A percentile compares a stretch with the other conserved stretches of the same genome.
phyloP scores from a whole-genome alignment of 1,139 yeast species.

The Saccharomyces pastorianus region DNA sequence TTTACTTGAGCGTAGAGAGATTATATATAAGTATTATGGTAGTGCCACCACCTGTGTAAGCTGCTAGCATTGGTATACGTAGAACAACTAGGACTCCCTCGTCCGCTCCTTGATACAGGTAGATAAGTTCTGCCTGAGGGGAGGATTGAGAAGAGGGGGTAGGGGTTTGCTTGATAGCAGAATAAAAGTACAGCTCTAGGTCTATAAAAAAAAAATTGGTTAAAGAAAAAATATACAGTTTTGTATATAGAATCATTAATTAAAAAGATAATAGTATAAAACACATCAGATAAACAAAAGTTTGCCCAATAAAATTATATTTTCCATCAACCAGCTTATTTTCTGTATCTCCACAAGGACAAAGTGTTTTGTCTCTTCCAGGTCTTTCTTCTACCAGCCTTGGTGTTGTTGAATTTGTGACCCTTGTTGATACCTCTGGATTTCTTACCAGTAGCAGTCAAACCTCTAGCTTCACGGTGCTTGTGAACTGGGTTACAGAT shows the following conservation, averaged over 20 bases:
- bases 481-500: constrained; percentile 98
- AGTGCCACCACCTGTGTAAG: neutral
- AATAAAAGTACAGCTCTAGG: neutral
- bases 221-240: neutral
- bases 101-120: neutral
- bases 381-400: constrained; percentile 97
- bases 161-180: neutral
- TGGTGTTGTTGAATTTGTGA: constrained; percentile 97
- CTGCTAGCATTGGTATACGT: neutral
- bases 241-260: constrained; percentile 6
- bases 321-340: constrained; percentile 39
- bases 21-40: neutral
- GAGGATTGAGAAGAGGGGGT: neutral
- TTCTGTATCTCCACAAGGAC: constrained; percentile 99
- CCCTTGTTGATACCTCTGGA: constrained; percentile 99
- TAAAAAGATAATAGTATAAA: constrained; percentile 4
- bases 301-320: neutral
- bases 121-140: neutral
- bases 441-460: constrained; percentile 96
- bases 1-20: neutral
- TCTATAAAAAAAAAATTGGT: neutral
- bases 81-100: neutral
- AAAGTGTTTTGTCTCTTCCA: constrained; percentile 99
- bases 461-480: constrained; percentile 99
- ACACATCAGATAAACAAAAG: neutral